Evolutionary conservation across 129 eudicot species (phyloP).

Genomic region (Lonicera japonica): DNA sequence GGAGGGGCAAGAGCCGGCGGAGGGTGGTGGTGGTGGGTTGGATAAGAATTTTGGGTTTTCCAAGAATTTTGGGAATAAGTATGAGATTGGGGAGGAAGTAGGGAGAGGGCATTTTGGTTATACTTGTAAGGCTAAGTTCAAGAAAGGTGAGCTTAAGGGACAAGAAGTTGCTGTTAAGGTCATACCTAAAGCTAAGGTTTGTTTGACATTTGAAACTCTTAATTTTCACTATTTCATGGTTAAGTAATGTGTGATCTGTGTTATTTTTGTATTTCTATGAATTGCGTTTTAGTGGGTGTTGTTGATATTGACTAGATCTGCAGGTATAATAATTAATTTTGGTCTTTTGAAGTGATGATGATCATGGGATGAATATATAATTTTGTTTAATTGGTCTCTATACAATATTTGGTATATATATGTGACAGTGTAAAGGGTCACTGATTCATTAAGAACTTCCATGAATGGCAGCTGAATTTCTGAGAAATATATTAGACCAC

Average conservation of each 20-base stretch:
- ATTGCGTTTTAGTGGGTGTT: neutral
- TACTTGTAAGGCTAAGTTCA: conserved; percentile 68
- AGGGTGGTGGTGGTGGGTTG: conserved; percentile 12
- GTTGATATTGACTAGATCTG: neutral
- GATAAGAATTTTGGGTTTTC: conserved; percentile 84
- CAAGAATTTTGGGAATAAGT: conserved; percentile 63
- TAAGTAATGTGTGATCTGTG: neutral
- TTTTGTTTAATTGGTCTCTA: neutral
- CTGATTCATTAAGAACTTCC: too few relatives aligned
- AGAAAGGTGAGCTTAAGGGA: conserved; percentile 85
- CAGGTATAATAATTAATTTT: neutral
- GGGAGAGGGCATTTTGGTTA: conserved; percentile 97
- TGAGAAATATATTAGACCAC: too few relatives aligned
- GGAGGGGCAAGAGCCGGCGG: conserved; percentile 42
- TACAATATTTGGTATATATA: too few relatives aligned
- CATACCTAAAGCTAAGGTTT: conserved; percentile 88
- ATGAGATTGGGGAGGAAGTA: conserved; percentile 78
- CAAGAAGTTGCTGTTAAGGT: conserved; percentile 90
- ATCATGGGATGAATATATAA: too few relatives aligned
- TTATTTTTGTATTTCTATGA: too few relatives aligned
- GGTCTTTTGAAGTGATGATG: too few relatives aligned
- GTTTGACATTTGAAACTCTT: neutral
- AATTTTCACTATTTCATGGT: neutral
- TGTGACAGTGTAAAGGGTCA: too few relatives aligned
- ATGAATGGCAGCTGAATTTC: too few relatives aligned